Percentiles rank a stretch among this genome's conserved stretches.
Conservation (phyloP, 352 stramenopile genomes). For the Globisporangium parvum region DNA sequence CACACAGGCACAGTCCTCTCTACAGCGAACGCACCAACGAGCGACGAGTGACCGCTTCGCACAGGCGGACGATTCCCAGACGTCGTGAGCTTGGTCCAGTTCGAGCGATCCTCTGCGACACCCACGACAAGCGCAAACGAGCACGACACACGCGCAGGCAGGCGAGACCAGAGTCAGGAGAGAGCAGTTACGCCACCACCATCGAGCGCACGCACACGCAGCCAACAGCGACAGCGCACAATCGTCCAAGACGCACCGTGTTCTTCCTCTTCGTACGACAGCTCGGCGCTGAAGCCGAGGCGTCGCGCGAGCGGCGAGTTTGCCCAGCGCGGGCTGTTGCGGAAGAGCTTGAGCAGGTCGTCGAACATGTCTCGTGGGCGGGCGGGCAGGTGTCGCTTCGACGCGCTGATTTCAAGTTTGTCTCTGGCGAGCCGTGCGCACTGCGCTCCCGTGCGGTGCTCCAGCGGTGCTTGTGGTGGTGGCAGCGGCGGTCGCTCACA, state of each 20-base stretch:
- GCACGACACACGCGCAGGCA: too few species aligned
- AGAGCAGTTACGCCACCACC: constrained; percentile 3
- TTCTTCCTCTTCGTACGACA: constrained; percentile 59
- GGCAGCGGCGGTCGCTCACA: too few species aligned
- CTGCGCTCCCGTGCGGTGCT: too few species aligned
- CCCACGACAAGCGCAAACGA: neutral
- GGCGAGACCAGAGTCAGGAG: too few species aligned
- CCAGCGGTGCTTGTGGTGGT: too few species aligned
- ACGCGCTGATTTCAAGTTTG: constrained; percentile 8
- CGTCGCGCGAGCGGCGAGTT: constrained; percentile 68
- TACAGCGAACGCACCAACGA: constrained; percentile 43
- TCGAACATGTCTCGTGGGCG: constrained; percentile 34
- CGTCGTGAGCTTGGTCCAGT: constrained; percentile 73
- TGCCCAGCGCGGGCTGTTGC: constrained; percentile 71
- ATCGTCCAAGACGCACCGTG: constrained; percentile 27
- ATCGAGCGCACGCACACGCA: neutral
- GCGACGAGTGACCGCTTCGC: constrained; percentile 71
- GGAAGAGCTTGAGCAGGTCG: constrained; percentile 79
- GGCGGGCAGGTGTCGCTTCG: constrained; percentile 2
- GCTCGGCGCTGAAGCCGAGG: constrained; percentile 60
- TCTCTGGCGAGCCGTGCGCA: neutral
- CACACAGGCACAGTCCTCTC: neutral
- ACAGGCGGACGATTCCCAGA: constrained; percentile 64
- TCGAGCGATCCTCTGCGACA: constrained; percentile 39
- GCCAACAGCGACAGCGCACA: too few species aligned